Conservation (phyloP, 495 filamentous ascomycete species). For the Hyphodiscus hymeniophilus region DNA sequence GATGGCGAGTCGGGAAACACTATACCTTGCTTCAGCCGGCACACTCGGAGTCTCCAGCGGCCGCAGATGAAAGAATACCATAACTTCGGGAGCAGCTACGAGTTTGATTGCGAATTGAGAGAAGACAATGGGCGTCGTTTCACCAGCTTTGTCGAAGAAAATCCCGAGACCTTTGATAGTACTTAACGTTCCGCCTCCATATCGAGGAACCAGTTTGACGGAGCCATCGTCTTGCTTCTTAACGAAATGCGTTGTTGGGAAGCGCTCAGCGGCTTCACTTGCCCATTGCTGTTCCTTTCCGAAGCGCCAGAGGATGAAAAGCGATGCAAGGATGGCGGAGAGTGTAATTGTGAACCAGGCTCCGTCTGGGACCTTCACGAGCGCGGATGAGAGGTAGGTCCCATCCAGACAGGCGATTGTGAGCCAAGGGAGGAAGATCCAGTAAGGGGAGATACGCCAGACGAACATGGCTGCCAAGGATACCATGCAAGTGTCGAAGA, state of each 20-base stretch:
- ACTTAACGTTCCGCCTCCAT: conserved; percentile 36
- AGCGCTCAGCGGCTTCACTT: conserved; percentile 51
- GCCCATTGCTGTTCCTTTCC: conserved; percentile 67
- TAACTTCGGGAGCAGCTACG: conserved; percentile 43
- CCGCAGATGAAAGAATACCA: conserved; percentile 54
- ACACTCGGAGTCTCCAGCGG: conserved; percentile 45
- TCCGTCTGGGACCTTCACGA: conserved; percentile 59
- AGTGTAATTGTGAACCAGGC: conserved; percentile 67
- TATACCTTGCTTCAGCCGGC: conserved; percentile 28
- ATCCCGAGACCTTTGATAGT: conserved; percentile 46
- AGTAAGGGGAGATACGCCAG: conserved; percentile 39
- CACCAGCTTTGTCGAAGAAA: conserved; percentile 59
- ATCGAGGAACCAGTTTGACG: conserved; percentile 27
- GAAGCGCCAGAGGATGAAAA: conserved; percentile 63
- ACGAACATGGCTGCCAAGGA: conserved; percentile 57
- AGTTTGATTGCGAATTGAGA: conserved; percentile 56
- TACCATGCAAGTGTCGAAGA: conserved; percentile 64
- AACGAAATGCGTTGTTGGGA: conserved; percentile 36
- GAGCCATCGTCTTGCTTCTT: conserved; percentile 19
- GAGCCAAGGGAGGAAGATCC: conserved; percentile 31
- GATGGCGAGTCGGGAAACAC: conserved; percentile 31
- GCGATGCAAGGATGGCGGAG: conserved; percentile 40
- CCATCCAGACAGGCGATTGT: conserved; percentile 53
- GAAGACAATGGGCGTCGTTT: conserved; percentile 48
- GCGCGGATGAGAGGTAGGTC: conserved; percentile 53